Evolutionary conservation across 2,329 filamentous ascomycete genomes (phyloP), one percentile per base, ranked within the genome.

Genomic region (Trichoderma guizhouense): DNA sequence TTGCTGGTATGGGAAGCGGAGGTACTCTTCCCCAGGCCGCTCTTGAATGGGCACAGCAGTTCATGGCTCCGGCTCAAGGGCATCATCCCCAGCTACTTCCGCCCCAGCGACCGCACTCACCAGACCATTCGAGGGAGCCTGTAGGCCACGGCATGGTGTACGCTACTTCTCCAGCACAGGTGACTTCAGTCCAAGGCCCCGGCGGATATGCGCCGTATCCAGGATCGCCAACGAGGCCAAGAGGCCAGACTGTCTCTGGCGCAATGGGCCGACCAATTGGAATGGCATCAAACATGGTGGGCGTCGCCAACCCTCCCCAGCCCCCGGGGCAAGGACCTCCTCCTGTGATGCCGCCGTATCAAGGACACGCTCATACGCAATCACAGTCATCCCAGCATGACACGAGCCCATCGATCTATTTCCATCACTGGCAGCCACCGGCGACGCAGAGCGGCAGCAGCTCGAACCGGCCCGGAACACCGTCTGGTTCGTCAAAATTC

Each of bases 361-460:
- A 81, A 82, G 80, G 79, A 76, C 83, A 81, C 61, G 70, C 80
- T 77, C 86, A 86, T 81, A 86, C 83, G 78, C 87, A 85, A 77
- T 85, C 83, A 51, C 86, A 89, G 69, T 69, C 86, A 36, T 73
- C 87, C 72, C 89, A 90, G 76, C 87, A 92, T 75, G 89, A 90
- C 74, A 87, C 89, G 21, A 93, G 92, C 53, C 90, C 92, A 0
- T 92, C 91, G 26, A 92, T 97, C 62, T 96, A 93, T 81, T 97
- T 97, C 80, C 93, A 97, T 79, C 93, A 97, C 79, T 97, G 94
- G 94, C 92, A 95, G 72, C 94, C 94, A 60, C 94, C 94, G 15
- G 88, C 86, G 26, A 88, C 89, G 74, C 87, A 92, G 81, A 84
- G 86, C 74, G 86, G 87, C 72, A 83, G 86, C 73, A 83, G 86